These are phyloP conservation scores for Austroboletus festivus DNA, from an alignment of 768 basidiomycete species.

Conservation along the genomic window DNA sequence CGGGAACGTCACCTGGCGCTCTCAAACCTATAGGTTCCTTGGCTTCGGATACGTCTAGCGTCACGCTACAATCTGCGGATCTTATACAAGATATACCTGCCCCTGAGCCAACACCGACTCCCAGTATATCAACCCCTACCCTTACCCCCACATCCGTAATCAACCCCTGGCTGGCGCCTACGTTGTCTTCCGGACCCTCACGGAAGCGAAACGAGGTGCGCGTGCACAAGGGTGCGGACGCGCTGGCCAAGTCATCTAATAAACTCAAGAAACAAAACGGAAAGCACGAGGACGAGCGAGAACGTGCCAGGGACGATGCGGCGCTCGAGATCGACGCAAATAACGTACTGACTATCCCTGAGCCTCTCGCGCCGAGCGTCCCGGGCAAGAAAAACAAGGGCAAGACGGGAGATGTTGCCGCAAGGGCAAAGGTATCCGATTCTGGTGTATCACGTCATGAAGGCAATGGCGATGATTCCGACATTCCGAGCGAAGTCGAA, in stretches of 20 bases:
- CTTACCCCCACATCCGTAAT: slow-evolving; percentile 16
- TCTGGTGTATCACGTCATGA: not conserved
- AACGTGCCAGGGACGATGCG: slow-evolving; percentile 69
- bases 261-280: slow-evolving; percentile 64
- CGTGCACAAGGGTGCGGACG: slow-evolving; percentile 63
- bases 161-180: slow-evolving; percentile 81
- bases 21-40: slow-evolving; percentile 30
- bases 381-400: slow-evolving; percentile 13
- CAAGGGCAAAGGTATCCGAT: slow-evolving; percentile 4
- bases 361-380: not conserved
- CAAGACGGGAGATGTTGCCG: slow-evolving; percentile 9
- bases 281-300: slow-evolving; percentile 56
- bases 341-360: slow-evolving; percentile 19
- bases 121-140: slow-evolving; percentile 17
- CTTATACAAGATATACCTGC: slow-evolving; percentile 37
- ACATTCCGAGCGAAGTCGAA: slow-evolving; percentile 64
- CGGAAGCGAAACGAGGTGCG: slow-evolving; percentile 74
- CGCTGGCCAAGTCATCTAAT: slow-evolving; percentile 64
- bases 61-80: slow-evolving; percentile 60
- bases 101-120: slow-evolving; percentile 5
- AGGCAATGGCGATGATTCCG: slow-evolving; percentile 47
- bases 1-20: slow-evolving; percentile 36
- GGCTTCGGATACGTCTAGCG: slow-evolving; percentile 61
- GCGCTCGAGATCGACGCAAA: slow-evolving; percentile 64
- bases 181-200: slow-evolving; percentile 42